These are phyloP conservation scores for Linaria vulgaris DNA, from an alignment of 257 asterid genomes.

Conservation along the genomic window DNA sequence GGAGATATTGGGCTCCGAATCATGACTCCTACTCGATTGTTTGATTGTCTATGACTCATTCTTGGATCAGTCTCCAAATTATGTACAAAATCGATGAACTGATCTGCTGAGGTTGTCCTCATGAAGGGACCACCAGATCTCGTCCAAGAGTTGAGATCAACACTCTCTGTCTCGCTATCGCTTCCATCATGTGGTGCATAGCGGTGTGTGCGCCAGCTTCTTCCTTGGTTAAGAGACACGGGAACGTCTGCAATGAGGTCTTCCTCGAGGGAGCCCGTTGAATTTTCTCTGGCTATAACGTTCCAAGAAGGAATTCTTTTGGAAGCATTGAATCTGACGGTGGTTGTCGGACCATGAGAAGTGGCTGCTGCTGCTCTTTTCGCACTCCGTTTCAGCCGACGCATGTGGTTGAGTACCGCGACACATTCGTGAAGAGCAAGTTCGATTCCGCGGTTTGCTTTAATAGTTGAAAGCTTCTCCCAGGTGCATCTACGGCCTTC, in stretches of 20 bases:
- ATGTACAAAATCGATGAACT: constrained; percentile 74
- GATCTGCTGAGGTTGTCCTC: constrained; percentile 92
- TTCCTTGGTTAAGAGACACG: constrained; percentile 51
- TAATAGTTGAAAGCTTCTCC: constrained; percentile 94
- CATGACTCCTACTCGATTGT: constrained; percentile 53
- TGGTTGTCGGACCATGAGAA: constrained; percentile 44
- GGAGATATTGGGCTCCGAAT: constrained; percentile 45
- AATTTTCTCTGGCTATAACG: constrained; percentile 77
- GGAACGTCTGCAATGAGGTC: constrained; percentile 54
- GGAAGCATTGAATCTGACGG: constrained; percentile 64
- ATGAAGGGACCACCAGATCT: constrained; percentile 96
- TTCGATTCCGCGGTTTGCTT: constrained; percentile 93
- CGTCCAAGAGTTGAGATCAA: constrained; percentile 73
- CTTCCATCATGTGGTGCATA: constrained; percentile 60
- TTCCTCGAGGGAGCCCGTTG: constrained; percentile 89
- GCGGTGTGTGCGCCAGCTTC: constrained; percentile 43
- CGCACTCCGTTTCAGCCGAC: constrained; percentile 78
- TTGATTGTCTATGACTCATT: constrained; percentile 33
- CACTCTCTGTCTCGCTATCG: constrained; percentile 78
- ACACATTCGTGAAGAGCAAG: constrained; percentile 92
- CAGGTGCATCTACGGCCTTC: constrained; percentile 95
- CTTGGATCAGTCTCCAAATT: constrained; percentile 49
- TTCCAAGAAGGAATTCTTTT: constrained; percentile 94
- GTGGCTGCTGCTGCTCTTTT: constrained; percentile 79
- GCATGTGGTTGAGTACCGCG: constrained; percentile 83